These are phyloP conservation scores for Globisporangium mamillatum DNA, from an alignment of 352 stramenopile species.

Conservation along the genomic window DNA sequence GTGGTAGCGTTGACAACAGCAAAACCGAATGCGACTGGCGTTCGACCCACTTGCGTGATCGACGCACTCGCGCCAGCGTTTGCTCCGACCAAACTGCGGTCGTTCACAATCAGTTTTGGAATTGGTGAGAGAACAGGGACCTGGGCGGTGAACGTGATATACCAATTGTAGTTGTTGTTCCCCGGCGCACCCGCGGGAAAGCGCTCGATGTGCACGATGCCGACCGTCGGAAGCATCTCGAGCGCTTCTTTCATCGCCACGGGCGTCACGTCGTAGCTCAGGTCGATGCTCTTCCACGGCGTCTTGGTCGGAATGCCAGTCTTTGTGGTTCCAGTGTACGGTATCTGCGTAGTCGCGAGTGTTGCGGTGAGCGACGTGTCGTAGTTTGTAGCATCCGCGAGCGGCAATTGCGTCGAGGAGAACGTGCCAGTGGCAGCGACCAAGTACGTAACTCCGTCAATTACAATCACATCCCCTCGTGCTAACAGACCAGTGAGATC, in stretches of 20 bases:
- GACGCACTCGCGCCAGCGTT: slow-evolving; percentile 29
- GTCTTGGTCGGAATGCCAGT: slow-evolving; percentile 35
- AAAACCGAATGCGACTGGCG: slow-evolving; percentile 36
- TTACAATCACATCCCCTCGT: slow-evolving; percentile 76
- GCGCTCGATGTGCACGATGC: slow-evolving; percentile 89
- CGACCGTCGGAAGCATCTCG: slow-evolving; percentile 86
- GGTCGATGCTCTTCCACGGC: slow-evolving; percentile 53
- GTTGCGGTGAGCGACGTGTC: slow-evolving; percentile 17
- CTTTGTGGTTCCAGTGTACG: slow-evolving; percentile 55
- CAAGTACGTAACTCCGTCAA: slow-evolving; percentile 73
- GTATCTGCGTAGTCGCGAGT: slow-evolving; percentile 25
- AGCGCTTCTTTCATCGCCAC: slow-evolving; percentile 68
- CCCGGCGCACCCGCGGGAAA: slow-evolving; percentile 42
- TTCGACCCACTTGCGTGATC: slow-evolving; percentile 23
- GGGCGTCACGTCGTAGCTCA: slow-evolving; percentile 60
- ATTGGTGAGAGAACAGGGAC: slow-evolving; percentile 37
- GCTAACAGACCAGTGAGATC: slow-evolving; percentile 88
- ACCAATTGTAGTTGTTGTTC: slow-evolving; percentile 77
- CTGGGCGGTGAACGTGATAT: slow-evolving; percentile 84
- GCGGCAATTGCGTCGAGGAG: slow-evolving; percentile 57
- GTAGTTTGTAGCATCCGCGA: slow-evolving; percentile 38
- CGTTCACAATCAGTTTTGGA: slow-evolving; percentile 54
- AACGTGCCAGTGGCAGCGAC: slow-evolving; percentile 75
- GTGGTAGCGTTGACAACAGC: slow-evolving; percentile 23
- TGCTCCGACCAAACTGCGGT: slow-evolving; percentile 34